A percentile compares a stretch with the other conserved stretches of the same genome.
phyloP scores from a whole-genome alignment of 257 asterid genomes.

The Jasminum sambac region DNA sequence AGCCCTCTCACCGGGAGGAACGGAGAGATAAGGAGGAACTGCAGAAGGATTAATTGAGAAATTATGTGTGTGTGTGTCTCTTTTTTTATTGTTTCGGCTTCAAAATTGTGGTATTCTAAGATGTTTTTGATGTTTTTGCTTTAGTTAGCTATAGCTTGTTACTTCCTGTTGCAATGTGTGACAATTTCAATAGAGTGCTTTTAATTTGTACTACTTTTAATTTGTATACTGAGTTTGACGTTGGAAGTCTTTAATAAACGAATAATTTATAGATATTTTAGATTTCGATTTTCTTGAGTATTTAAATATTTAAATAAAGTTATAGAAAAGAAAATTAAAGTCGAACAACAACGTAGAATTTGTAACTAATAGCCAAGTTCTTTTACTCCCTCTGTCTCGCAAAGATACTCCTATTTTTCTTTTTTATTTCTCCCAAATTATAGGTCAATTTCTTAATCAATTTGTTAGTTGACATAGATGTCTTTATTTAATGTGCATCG shows the following conservation, averaged over 20 bases:
- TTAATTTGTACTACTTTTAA: background rate
- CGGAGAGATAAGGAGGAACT: slow-evolving; percentile 79
- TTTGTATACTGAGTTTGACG: background rate
- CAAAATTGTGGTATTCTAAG: background rate
- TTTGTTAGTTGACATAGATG: no score
- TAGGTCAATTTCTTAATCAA: no score
- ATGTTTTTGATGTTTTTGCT: background rate
- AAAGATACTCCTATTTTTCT: no score
- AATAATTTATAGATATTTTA: no score
- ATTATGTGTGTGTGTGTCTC: background rate
- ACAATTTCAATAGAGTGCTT: background rate
- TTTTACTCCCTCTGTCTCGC: no score
- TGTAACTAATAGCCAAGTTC: no score
- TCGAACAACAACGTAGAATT: no score
- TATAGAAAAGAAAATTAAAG: no score
- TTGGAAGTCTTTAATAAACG: slow-evolving; percentile 5
- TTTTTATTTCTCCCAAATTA: no score
- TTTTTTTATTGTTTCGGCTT: background rate
- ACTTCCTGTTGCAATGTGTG: background rate
- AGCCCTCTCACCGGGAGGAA: slow-evolving; percentile 70
- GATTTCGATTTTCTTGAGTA: no score
- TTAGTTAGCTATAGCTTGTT: background rate
- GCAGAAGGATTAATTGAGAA: slow-evolving; percentile 53
- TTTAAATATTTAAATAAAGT: no score
- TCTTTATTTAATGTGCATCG: no score